Percentiles rank a stretch among this genome's conserved stretches.
phyloP scores from a whole-genome alignment of 148 eudicot genomes.

The Rhododendron vialii region DNA sequence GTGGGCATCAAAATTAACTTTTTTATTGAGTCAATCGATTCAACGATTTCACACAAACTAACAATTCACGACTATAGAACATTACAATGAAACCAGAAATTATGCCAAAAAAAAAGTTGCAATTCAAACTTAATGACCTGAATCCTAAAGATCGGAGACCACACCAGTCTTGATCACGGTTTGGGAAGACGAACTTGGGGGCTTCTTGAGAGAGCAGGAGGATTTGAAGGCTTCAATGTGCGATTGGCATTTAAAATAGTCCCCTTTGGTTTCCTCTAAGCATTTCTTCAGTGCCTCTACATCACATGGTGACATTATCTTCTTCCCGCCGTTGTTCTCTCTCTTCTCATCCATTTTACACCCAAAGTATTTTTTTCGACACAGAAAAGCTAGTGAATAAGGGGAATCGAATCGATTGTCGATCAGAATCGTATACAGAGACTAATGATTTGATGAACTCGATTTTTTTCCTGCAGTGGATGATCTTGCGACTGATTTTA shows the following conservation, averaged over 20 bases:
- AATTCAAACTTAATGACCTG: background rate
- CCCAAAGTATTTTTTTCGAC: background rate
- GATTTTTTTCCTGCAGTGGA: background rate
- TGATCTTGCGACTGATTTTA: background rate
- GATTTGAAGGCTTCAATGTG: slow-evolving; percentile 82
- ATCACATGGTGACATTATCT: slow-evolving; percentile 61
- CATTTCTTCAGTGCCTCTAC: slow-evolving; percentile 86
- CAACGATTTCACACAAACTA: background rate
- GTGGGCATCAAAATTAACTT: background rate
- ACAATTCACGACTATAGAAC: background rate
- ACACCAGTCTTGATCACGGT: slow-evolving; percentile 7
- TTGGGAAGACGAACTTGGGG: slow-evolving; percentile 17
- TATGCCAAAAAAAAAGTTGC: background rate
- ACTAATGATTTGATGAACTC: background rate
- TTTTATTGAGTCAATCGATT: background rate
- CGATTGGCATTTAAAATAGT: slow-evolving; percentile 68
- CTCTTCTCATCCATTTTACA: slow-evolving; percentile 34
- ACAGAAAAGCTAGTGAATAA: background rate
- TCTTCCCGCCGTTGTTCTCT: slow-evolving; percentile 33
- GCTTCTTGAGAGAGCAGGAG: slow-evolving; percentile 59
- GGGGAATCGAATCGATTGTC: background rate
- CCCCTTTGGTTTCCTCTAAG: slow-evolving; percentile 82
- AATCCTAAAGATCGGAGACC: slow-evolving; percentile 7
- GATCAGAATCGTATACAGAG: background rate
- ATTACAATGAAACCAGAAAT: no score